Evolutionary conservation across 192 early-diverging fungal genomes (phyloP).

Genomic region (Blastocladiella britannica): DNA sequence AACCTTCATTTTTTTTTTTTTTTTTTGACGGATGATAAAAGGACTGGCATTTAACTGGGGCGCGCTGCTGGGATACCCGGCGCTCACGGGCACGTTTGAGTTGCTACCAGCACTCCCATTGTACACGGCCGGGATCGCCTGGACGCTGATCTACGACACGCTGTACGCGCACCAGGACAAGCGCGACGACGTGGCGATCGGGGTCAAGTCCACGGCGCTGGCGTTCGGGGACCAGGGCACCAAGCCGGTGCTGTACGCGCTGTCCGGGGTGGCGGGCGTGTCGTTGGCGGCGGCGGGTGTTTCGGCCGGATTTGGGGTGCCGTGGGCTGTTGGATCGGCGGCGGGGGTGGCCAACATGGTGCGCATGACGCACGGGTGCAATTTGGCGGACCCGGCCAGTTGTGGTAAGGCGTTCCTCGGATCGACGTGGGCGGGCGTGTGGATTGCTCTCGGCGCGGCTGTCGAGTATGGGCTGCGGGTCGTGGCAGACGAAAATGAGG

Average conservation of each 20-base stretch:
- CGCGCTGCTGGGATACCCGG: slow-evolving; percentile 67
- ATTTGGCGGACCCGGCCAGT: slow-evolving; percentile 37
- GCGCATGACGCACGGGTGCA: slow-evolving; percentile 58
- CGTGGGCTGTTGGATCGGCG: slow-evolving; percentile 45
- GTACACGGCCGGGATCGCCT: slow-evolving; percentile 64
- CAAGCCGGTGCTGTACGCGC: slow-evolving; percentile 40
- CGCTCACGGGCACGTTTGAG: slow-evolving; percentile 45
- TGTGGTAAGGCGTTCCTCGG: slow-evolving; percentile 60
- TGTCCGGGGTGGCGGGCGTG: slow-evolving; percentile 45
- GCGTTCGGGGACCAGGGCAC: slow-evolving; percentile 58
- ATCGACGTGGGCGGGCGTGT: slow-evolving; percentile 55
- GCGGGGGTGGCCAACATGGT: slow-evolving; percentile 52
- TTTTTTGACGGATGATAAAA: not conserved
- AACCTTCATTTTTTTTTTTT: not conserved
- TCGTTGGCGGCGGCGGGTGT: slow-evolving; percentile 53
- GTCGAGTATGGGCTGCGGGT: slow-evolving; percentile 21
- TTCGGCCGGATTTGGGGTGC: slow-evolving; percentile 50
- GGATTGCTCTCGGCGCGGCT: slow-evolving; percentile 52
- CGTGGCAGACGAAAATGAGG: not conserved
- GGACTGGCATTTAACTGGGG: slow-evolving; percentile 87
- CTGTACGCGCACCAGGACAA: slow-evolving; percentile 97
- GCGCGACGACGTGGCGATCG: slow-evolving; percentile 60
- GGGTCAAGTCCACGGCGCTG: slow-evolving; percentile 81
- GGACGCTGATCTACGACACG: slow-evolving; percentile 93
- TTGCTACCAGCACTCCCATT: slow-evolving; percentile 38